Percentiles rank a stretch among this genome's conserved stretches.
phyloP scores from a whole-genome alignment of 2,329 filamentous ascomycete genomes.

The Phaeophleospora eucalypticola region DNA sequence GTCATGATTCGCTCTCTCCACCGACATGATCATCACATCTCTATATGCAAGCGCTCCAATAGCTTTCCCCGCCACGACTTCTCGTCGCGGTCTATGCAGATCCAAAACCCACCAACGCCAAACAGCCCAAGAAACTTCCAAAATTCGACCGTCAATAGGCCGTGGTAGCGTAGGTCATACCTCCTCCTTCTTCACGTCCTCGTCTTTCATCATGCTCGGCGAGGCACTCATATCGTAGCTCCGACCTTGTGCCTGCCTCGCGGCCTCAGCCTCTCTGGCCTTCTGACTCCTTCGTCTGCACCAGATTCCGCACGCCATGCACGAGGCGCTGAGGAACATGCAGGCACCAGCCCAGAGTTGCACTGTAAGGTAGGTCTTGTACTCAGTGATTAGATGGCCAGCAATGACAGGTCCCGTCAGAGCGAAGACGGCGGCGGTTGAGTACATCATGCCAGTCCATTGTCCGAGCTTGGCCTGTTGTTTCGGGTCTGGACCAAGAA shows the following conservation, averaged over 20 bases:
- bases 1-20: too few relatives aligned
- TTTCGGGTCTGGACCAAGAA: slow-evolving; percentile 35
- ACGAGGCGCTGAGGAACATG: slow-evolving; percentile 39
- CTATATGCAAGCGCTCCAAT: background rate
- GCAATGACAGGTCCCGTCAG: slow-evolving; percentile 47
- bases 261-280: background rate
- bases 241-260: background rate
- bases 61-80: background rate
- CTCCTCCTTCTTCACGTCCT: background rate
- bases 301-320: slow-evolving; percentile 36
- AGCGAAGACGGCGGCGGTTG: slow-evolving; percentile 41
- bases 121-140: background rate
- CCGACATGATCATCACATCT: too few relatives aligned
- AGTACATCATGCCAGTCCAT: slow-evolving; percentile 54
- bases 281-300: slow-evolving; percentile 11
- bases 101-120: background rate
- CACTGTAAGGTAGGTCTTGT: slow-evolving; percentile 41
- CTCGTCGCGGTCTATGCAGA: too few relatives aligned
- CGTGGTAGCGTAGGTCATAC: slow-evolving; percentile 1
- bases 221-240: background rate
- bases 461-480: slow-evolving; percentile 44
- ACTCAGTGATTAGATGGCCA: slow-evolving; percentile 43
- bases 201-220: background rate
- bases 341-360: slow-evolving; percentile 46
- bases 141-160: background rate